Percentiles rank a stretch among this genome's conserved stretches.
Evolutionary conservation across 805 yeast genomes (phyloP).

Genomic region (Priceomyces melissophilus): DNA sequence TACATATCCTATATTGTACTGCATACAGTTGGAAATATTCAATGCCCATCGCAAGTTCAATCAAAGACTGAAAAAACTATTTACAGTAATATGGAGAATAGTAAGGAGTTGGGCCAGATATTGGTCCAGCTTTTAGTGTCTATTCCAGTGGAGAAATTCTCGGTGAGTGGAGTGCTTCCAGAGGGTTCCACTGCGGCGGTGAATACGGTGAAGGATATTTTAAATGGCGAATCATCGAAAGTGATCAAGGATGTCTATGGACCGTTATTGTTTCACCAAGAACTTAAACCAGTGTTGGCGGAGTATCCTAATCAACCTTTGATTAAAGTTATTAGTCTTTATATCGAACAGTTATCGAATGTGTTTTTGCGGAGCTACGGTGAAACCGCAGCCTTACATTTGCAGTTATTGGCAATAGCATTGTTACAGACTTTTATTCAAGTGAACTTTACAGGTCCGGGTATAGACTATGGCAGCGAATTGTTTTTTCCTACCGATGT

Average conservation of each 20-base stretch:
- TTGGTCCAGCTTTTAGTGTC: slow-evolving; percentile 7
- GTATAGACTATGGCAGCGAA: slow-evolving; percentile 38
- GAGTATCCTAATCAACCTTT: slow-evolving; percentile 21
- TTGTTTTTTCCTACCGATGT: slow-evolving; percentile 22
- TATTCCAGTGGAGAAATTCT: slow-evolving; percentile 6
- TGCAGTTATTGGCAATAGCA: slow-evolving; percentile 51
- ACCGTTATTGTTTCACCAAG: slow-evolving; percentile 13
- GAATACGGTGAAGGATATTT: slow-evolving; percentile 15
- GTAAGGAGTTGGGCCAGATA: slow-evolving; percentile 2
- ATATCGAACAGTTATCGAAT: slow-evolving; percentile 9
- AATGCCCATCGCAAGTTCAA: slow-evolving; percentile 1
- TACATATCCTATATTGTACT: background rate
- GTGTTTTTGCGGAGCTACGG: slow-evolving; percentile 10
- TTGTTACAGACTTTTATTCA: slow-evolving; percentile 69
- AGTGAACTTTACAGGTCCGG: slow-evolving; percentile 82
- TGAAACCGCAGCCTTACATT: slow-evolving; percentile 14
- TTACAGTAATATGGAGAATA: background rate
- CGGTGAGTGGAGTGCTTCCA: slow-evolving; percentile 1
- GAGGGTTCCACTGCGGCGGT: slow-evolving; percentile 9
- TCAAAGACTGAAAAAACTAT: background rate
- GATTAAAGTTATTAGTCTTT: slow-evolving; percentile 14
- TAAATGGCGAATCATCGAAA: slow-evolving; percentile 23
- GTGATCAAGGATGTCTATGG: slow-evolving; percentile 21
- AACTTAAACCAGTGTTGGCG: slow-evolving; percentile 11
- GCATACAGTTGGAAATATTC: background rate